Conservation (phyloP, 163 green algal species). For the Volvox carteri region DNA sequence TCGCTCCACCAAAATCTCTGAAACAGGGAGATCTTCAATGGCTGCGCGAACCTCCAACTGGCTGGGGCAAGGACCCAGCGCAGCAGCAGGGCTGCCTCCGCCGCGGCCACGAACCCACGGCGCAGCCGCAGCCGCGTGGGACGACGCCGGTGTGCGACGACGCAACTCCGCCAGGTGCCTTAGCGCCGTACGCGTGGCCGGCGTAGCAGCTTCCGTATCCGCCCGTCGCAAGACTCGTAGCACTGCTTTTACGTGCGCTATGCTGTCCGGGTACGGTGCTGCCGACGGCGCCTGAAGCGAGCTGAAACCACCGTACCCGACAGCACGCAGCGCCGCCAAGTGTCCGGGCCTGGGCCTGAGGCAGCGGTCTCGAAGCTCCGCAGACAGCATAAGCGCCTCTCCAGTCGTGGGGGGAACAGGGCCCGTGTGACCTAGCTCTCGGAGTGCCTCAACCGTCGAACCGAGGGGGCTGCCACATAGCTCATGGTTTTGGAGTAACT, state of each 20-base stretch:
- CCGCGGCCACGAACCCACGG: neutral
- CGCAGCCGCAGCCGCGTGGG: neutral
- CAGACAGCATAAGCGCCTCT: constrained; percentile 21
- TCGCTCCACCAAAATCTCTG: constrained; percentile 18
- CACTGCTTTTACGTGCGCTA: constrained; percentile 18
- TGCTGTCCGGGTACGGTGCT: constrained; percentile 11
- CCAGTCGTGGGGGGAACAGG: constrained; percentile 34
- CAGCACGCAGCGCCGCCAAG: constrained; percentile 2
- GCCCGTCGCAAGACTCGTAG: constrained; percentile 43
- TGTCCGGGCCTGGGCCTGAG: neutral
- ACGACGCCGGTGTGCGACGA: neutral
- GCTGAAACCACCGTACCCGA: neutral
- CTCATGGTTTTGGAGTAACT: constrained; percentile 57
- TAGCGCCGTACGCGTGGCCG: neutral
- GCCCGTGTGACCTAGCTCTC: neutral
- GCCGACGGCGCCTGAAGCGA: neutral
- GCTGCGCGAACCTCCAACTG: constrained; percentile 37
- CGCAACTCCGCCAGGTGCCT: neutral
- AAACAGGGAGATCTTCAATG: constrained; percentile 27
- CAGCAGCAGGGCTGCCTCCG: neutral
- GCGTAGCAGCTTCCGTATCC: constrained; percentile 31
- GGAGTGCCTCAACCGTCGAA: neutral
- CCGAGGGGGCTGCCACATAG: neutral
- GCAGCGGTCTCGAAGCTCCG: constrained; percentile 44
- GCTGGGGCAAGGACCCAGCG: constrained; percentile 13